Evolutionary conservation across 1,139 yeast genomes (phyloP), one percentile per base, ranked within the genome.

Genomic region (Candida sanyaensis): DNA sequence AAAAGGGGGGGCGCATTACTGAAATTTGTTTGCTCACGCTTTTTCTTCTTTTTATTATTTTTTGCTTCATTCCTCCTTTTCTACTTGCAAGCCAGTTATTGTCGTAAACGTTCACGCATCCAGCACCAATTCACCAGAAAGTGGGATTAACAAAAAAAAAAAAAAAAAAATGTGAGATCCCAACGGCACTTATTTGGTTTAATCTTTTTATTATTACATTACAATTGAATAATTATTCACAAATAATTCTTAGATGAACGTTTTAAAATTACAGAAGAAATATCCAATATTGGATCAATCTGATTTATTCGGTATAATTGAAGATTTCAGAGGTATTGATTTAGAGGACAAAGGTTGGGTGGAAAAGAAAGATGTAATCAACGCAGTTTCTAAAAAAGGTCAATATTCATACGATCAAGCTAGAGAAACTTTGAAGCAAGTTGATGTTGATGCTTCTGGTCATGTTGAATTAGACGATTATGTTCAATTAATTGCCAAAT

Each of bases 391-490:
- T 24, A 83, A 84, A 54, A 71, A 83, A 37, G 97, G 97, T 23
- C 81, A 81, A 44, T 93, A 88, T 46, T 69, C 91, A 37, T 93
- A 93, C 63, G 99, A 93, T 66, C 88, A 88, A 55, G 93, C 96
- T 36, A 86, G 99, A 73, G 96, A 91, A 65, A 88, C 97, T 1
- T 79, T 93, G 64, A 93, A 92, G 63, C 81, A 78, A 41, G 97
- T 91, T 44, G 87, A 88, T 58, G 96, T 93, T 39, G 99, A 93
- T 69, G 96, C 99, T 7, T 87, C 96, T 9, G 99, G 99, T 17
- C 91, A 89, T 61, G 97, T 93, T 47, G 99, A 95, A 66, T 74
- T 93, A 62, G 99, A 95, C 51, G 99, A 93, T 65, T 95, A 84
- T 63, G 97, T 93, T 37, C 97, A 90, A 64, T 80, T 93, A 61